Base-by-base conservation (phyloP, 306 rosid species). In the Rubus idaeus region DNA sequence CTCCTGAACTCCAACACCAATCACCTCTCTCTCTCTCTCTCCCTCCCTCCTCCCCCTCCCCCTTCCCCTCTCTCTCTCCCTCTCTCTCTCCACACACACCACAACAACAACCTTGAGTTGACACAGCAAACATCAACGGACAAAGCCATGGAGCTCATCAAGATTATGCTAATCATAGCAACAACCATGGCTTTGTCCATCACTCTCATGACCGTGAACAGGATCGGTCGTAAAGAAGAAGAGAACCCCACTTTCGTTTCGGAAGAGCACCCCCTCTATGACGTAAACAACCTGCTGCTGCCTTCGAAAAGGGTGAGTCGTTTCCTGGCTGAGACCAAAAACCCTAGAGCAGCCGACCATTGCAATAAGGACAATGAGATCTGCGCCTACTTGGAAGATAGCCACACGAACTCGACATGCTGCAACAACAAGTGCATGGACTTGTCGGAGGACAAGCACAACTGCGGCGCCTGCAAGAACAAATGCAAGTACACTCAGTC, bases 351-450 rank as follows among this genome's bases (percentile, higher is more conserved):
- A 4, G 84, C 90, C 0, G 82, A 88, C 49, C 92, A 85, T 18
- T 94, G 98, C 83, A 17, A 77, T 35, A 88, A 87, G 75, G 84
- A 91, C 78, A 14, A 83, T 18, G 85, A 87, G 6, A 17, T 87
- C n/a, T 94, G 98, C 76, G 0, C n/a, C 40, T 6, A 37, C 68
- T 35, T 57, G n/a, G 6, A 10, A 9, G 0, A 0, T 17, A 46
- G 68, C 0, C 80, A 86, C 7, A 81, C 53, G n/a, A 80, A 88
- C 81, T 71, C 88, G 0, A 87, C 93, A 0, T 92, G 98, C 60
- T 91, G 97, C 86, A 88, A 87, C 86, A 94, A 90, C 79, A 90
- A 90, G 91, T 94, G 98, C 76, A 56, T 82, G 51, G 85, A 94
- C 56, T 66, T 89, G 76, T 49, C 26, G 13, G 73, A 64, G 2